Evolutionary conservation across 192 early-diverging fungal species (phyloP).

Genomic region (Thoreauomyces humboldtii): DNA sequence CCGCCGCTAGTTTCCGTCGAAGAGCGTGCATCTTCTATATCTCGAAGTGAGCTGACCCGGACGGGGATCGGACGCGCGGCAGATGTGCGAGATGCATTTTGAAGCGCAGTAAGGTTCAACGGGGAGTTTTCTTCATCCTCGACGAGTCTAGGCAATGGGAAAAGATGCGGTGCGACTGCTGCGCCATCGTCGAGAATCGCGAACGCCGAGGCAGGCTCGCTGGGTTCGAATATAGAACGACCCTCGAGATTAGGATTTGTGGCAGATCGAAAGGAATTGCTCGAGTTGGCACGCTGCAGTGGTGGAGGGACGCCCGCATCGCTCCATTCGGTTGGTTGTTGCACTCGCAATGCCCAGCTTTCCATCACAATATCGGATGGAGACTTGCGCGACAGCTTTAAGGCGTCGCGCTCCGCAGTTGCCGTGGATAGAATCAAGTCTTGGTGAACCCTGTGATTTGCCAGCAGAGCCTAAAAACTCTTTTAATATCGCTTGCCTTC

Average conservation of each 20-base stretch:
- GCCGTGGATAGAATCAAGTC: constrained; percentile 4
- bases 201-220: too few relatives aligned
- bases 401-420: not conserved
- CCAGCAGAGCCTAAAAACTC: constrained; percentile 14
- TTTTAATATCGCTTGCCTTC: not conserved
- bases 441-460: constrained; percentile 12
- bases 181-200: not conserved
- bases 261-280: too few relatives aligned
- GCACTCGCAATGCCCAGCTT: constrained; percentile 8
- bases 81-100: too few relatives aligned
- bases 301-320: too few relatives aligned
- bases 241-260: too few relatives aligned
- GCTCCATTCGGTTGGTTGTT: too few relatives aligned
- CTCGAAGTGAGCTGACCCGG: too few relatives aligned
- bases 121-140: not conserved
- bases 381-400: not conserved
- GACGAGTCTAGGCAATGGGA: not conserved
- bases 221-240: too few relatives aligned
- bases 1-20: too few relatives aligned
- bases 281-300: too few relatives aligned
- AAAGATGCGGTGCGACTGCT: not conserved
- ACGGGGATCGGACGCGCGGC: too few relatives aligned
- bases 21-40: too few relatives aligned
- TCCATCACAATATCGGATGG: constrained; percentile 20
- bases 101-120: not conserved